A percentile compares a stretch with the other conserved stretches of the same genome.
These are phyloP conservation scores for Lupinus albus DNA, from an alignment of 306 rosid species.

Conservation along the genomic window DNA sequence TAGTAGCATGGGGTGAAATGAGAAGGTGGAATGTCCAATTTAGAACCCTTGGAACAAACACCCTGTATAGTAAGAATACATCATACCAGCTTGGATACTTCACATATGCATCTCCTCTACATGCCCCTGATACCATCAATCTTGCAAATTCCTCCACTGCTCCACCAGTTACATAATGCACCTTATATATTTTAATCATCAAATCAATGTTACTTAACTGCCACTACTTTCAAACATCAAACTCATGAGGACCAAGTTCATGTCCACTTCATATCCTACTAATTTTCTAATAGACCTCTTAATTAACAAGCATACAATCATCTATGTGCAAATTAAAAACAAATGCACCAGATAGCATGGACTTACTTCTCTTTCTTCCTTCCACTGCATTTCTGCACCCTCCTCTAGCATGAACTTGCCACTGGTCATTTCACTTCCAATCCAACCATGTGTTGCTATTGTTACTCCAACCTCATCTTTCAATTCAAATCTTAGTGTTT, in stretches of 20 bases:
- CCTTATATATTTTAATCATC: conserved; percentile 46
- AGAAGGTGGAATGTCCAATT: conserved; percentile 67
- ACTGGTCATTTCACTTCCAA: conserved; percentile 73
- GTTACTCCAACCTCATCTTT: conserved; percentile 77
- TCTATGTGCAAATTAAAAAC: too few species aligned
- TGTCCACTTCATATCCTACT: too few species aligned
- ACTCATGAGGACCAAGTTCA: too few species aligned
- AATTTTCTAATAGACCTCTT: too few species aligned
- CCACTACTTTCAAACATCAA: too few species aligned
- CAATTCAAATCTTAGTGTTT: conserved; percentile 81
- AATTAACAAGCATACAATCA: too few species aligned
- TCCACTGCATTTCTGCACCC: conserved; percentile 91
- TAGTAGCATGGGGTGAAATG: conserved; percentile 52
- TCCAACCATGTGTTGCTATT: conserved; percentile 86
- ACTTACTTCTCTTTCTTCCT: conserved; percentile 83
- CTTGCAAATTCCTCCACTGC: conserved; percentile 71
- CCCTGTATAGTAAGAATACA: conserved; percentile 65
- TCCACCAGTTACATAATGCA: conserved; percentile 60
- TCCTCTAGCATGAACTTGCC: conserved; percentile 89
- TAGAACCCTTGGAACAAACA: conserved; percentile 71
- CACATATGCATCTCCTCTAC: conserved; percentile 70
- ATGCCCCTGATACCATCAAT: conserved; percentile 77
- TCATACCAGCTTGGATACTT: conserved; percentile 87
- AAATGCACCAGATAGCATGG: not conserved
- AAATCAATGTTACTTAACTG: not conserved